These are phyloP conservation scores for Rhodotorula diobovata DNA, from an alignment of 768 basidiomycete species.

Conservation along the genomic window DNA sequence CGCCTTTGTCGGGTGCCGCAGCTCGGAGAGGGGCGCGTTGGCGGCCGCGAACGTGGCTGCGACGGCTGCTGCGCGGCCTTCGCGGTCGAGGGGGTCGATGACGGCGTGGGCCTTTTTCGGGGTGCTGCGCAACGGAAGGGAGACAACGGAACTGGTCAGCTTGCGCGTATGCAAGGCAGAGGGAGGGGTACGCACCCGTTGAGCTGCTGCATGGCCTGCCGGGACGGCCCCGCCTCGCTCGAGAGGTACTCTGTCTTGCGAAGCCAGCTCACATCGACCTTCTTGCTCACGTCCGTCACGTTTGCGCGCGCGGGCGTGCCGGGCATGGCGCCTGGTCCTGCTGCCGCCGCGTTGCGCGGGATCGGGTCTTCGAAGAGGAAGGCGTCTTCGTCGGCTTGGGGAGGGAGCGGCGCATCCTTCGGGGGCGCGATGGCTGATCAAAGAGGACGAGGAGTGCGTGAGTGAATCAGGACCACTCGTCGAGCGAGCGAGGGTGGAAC, in stretches of 20 bases:
- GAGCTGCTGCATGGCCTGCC: slow-evolving; percentile 11
- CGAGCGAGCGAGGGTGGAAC: not conserved
- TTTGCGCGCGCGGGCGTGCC: slow-evolving; percentile 36
- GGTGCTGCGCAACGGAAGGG: not conserved
- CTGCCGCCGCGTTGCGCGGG: slow-evolving; percentile 37
- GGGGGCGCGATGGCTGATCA: slow-evolving; percentile 22
- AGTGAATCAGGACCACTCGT: not conserved
- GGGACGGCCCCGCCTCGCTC: slow-evolving; percentile 13
- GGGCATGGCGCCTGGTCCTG: slow-evolving; percentile 12
- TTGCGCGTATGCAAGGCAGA: not conserved
- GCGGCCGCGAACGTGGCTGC: slow-evolving; percentile 37
- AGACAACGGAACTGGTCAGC: not conserved
- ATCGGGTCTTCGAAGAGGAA: slow-evolving; percentile 64
- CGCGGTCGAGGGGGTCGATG: slow-evolving; percentile 20
- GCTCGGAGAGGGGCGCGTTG: slow-evolving; percentile 33
- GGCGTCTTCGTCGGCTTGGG: slow-evolving; percentile 46
- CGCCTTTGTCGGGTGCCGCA: slow-evolving; percentile 76
- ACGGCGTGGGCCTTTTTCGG: slow-evolving; percentile 10
- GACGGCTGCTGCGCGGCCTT: slow-evolving; percentile 34
- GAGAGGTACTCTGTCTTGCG: slow-evolving; percentile 81
- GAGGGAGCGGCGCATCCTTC: not conserved
- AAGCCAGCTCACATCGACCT: slow-evolving; percentile 74
- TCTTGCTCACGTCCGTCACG: slow-evolving; percentile 52
- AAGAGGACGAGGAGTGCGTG: not conserved
- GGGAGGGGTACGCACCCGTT: not conserved